Base-by-base conservation (phyloP, 805 yeast species). In the Pichia membranifaciens region DNA sequence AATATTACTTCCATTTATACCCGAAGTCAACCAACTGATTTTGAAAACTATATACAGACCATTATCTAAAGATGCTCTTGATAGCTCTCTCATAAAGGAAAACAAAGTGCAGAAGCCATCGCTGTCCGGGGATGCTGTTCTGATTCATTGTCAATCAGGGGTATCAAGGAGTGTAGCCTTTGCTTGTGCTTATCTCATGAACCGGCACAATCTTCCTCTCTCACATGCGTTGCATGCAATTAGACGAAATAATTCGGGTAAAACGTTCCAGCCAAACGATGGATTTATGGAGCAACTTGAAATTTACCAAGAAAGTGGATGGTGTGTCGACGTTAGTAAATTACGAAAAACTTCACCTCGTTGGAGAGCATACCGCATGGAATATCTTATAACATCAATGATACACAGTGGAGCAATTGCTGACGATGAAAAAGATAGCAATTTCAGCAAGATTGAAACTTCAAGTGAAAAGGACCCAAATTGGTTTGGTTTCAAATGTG, bases 181-280 rank as follows among this genome's bases (percentile, higher is more conserved):
- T 23, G 52, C 73, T 12, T 61, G 70, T 23, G 78, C 78, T 9
- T 78, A 72, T 54, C 58, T 78, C 44, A 76, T 78, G 78, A 65
- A 69, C 44, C 69, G 65, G 53, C 74, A 84, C 62, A 73, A 78
- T 1, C 71, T 88, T 57, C 66, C 69, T 12, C 66, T 78, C 16
- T 69, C 75, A 15, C 81, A 80, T 53, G 85, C 96, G 0, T 56
- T 87, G 7, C 82, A 84, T 65, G 91, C 91, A 0, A 82, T 91
- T n/a, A 74, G 72, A 52, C 65, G 90, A 51, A 82, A 77, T 55
- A 73, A 84, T 50, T 61, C 75, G 3, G 44, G 46, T 38, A 40
- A 43, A 22, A 70, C 71, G 5, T 80, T 81, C 4, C 73, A 75
- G 51, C 96, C 96, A 22, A 91, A 88, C 64, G 76, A 71, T 4